Evolutionary conservation across 345 rosid species (phyloP), one percentile per base, ranked within the genome.

Genomic region (Citrus maxima): DNA sequence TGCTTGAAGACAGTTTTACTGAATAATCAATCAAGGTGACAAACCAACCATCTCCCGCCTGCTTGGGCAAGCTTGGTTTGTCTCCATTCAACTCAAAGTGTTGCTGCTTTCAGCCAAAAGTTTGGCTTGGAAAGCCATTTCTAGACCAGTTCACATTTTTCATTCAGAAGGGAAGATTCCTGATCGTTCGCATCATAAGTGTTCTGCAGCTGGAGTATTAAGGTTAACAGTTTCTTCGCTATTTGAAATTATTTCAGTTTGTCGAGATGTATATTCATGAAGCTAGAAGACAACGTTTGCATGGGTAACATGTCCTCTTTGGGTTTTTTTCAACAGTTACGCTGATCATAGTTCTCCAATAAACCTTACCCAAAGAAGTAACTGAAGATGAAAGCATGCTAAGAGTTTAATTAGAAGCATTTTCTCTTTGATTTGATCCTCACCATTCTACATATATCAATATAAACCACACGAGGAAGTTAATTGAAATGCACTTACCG

Each of bases 401-500:
- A 22, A 32, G 34, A 75, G 30, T 60, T 60, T 38, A 40, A 73
- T 35, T 7, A 73, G 49, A 55, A 54, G 38, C 32, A 40, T 16
- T 10, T 40, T 22, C 16, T 59, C 55, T 37, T 19, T 32, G 46
- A 27, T 12, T 1, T 74, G 69, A 74, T 27, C 69, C 3, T 0
- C 30, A 65, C 24, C 75, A 9, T 35, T 46, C 19, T 25, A 16
- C 14, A 46, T 30, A 63, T 19, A 22, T 28, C 30, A 75, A 64
- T 30, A 46, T 49, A 21, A 63, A 66, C 25, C 72, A 49, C 51
- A 56, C 9, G 49, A 49, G 71, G 38, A 79, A 74, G 30, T 66
- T 59, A 28, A 75, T 27, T 9, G 8, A 76, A 72, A 73, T 78
- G 81, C 73, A 85, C 97, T 78, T 79, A 96, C 99, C 77, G 66